phyloP scores from a whole-genome alignment of 2,329 filamentous ascomycete genomes.

The Beauveria sp. region DNA sequence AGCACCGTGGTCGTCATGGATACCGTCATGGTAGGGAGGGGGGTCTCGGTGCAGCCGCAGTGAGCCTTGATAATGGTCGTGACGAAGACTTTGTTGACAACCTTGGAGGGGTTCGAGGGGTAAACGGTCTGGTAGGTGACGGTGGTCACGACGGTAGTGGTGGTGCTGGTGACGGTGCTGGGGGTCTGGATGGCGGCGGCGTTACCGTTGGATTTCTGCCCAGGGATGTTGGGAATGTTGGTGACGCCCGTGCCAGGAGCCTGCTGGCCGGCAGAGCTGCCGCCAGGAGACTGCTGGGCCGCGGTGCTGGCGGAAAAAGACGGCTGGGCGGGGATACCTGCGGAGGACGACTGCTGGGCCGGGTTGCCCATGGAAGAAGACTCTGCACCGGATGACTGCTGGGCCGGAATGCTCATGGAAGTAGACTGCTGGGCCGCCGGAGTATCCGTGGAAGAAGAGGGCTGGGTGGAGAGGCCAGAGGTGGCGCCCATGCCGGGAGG shows the following conservation, averaged over 20 bases:
- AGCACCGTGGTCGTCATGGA: conserved; percentile 10
- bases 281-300: background rate
- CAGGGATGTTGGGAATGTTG: too few species aligned
- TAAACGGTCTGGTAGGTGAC: conserved; percentile 10
- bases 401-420: too few species aligned
- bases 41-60: conserved; percentile 8
- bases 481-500: conserved; percentile 27
- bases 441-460: background rate
- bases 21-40: background rate
- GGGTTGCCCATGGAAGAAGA: too few species aligned
- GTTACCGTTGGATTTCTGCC: background rate
- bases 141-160: conserved; percentile 9
- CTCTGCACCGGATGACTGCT: background rate
- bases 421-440: too few species aligned
- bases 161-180: background rate
- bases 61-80: conserved; percentile 8
- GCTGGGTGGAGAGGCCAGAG: too few species aligned
- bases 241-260: too few species aligned
- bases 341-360: background rate
- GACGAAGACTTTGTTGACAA: background rate
- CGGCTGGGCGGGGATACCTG: background rate
- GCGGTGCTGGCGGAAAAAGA: too few species aligned
- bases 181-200: background rate
- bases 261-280: background rate
- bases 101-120: background rate